A percentile compares a stretch with the other conserved stretches of the same genome.
Evolutionary conservation across 306 rosid species (phyloP).

Genomic region (Cicer yamashitae): DNA sequence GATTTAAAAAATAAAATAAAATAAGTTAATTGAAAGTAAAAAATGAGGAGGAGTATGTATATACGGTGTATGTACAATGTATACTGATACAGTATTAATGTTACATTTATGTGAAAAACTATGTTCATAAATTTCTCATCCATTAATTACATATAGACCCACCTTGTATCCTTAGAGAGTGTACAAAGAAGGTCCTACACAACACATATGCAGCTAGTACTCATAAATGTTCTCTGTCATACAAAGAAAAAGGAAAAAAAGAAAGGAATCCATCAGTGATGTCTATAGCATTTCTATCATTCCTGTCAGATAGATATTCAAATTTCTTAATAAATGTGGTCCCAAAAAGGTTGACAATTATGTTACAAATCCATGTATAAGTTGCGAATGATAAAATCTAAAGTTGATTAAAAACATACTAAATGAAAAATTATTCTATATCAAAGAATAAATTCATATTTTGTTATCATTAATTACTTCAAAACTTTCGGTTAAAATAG

Average conservation of each 20-base stretch:
- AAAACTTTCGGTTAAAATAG: no score
- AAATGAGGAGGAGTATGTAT: no score
- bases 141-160: slow-evolving; percentile 26
- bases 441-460: neutral
- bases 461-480: neutral
- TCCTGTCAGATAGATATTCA: slow-evolving; percentile 38
- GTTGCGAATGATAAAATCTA: neutral
- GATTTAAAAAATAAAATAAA: no score
- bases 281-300: slow-evolving; percentile 38
- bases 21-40: no score
- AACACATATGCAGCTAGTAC: slow-evolving; percentile 40
- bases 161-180: slow-evolving; percentile 2
- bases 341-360: slow-evolving; percentile 19
- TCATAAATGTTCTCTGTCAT: slow-evolving; percentile 37
- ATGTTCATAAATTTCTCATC: neutral
- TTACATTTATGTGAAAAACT: no score
- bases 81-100: no score
- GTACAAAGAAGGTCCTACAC: slow-evolving; percentile 45
- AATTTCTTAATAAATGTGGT: slow-evolving; percentile 26
- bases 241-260: slow-evolving; percentile 34
- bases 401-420: neutral
- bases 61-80: no score
- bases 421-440: neutral
- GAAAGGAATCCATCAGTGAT: slow-evolving; percentile 39
- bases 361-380: neutral